Evolutionary conservation across 83 land plant genomes (phyloP), one percentile per base, ranked within the genome.

Genomic region (Larix sibirica): DNA sequence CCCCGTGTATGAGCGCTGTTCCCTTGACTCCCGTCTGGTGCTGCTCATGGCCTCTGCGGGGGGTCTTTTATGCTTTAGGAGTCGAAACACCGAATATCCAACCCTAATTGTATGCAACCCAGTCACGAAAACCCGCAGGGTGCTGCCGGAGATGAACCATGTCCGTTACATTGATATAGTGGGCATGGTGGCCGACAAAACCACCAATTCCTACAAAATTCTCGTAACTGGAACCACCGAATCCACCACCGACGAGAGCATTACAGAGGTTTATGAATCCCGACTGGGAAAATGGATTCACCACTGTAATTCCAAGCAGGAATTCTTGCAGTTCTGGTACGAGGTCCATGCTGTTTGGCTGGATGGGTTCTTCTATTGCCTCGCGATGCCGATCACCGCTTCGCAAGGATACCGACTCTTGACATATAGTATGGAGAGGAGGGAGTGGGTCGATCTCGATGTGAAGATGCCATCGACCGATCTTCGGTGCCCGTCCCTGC

Each of bases 211-310:
- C 38, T 84, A 84, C 77, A 80, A 80, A 56, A 71, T 84, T 56
- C 63, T 84, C 54, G 85, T 84, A 23, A 84, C 85, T 7, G 85
- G 85, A 59, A 66, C 83, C 9, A 14, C 83, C 21, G 83, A 84
- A 24, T 58, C 83, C 14, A 44, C 66, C 33, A 36, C 74, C 6
- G 31, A 44, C 31, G 68, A 54, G 64, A 84, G 82, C 58, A 79
- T 84, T 24, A 84, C 85, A n/a, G 85, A 84, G n/a, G 85, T 84
- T 62, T 84, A 84, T 54, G 85, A 84, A 69, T 84, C 85, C 47
- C 42, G 28, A 10, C 44, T 80, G 16, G 85, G 77, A 61, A 28
- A 24, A 26, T 84, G 85, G 85, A 50, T 77, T 4, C 63, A 80
- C 31, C 83, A 80, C 9, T 47, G 84, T 20, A 69, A 44, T 80